Base-by-base conservation (phyloP, 352 stramenopile genomes). In the Phytophthora podocarpi region DNA sequence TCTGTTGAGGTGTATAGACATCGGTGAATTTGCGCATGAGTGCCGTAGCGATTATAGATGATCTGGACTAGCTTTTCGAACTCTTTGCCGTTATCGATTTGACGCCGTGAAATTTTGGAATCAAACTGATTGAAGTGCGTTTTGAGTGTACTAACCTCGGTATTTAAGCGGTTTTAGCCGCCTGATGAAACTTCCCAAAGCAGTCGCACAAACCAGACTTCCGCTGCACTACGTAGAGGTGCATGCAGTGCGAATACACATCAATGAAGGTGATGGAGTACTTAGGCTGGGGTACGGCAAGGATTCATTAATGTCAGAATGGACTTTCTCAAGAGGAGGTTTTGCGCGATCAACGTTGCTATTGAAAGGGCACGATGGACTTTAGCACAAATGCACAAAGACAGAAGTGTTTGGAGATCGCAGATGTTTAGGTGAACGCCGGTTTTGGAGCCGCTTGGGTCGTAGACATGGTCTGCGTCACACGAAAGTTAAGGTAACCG, bases 401-500 rank as follows among this genome's bases (percentile, higher is more conserved):
- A 35, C 48, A 46, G 34, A 56, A 56, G n/a, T 56, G 34, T n/a
- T 37, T 37, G 0, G 32, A n/a, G 23, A 46, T 56, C 48, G 32
- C 30, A 21, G 31, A 54, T 39, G 47, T 34, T 46, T 47, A 35
- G 15, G 24, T 15, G 23, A 47, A 56, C 10, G 24, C 34, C 15
- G 39, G 47, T 56, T 46, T 13, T 30, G 34, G 48, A 0, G n/a
- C 24, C 34, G 15, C 21, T 36, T 39, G 48, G 35, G 24, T 56
- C 26, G 10, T 56, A 46, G 48, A 46, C 34, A 55, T 55, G 32
- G 47, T 45, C 31, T 45, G 47, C 47, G 45, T 45, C 46, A 42
- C 31, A 54, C 46, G 34, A 21, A 56, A 56, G 48, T 47, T 56
- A 56, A 35, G 34, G 37, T 56, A 35, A 30, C 48, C 48, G 26